Evolutionary conservation across 805 yeast species (phyloP).

Genomic region (Sugiyamaella americana): DNA sequence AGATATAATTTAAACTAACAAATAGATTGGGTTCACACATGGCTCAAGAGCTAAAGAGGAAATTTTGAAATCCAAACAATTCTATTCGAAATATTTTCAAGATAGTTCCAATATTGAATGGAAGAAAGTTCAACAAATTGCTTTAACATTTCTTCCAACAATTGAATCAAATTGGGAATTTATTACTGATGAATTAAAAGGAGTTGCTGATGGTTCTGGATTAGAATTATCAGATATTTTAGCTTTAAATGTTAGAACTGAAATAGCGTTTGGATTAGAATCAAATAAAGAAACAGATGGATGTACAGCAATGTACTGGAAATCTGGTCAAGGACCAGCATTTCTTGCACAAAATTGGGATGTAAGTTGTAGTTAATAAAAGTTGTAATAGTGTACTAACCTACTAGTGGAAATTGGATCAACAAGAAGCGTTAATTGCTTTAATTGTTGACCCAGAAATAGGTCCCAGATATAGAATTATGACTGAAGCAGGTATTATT

Average conservation of each 20-base stretch:
- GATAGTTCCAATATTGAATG: constrained; percentile 27
- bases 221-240: constrained; percentile 33
- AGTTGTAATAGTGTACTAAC: constrained; percentile 2
- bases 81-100: constrained; percentile 29
- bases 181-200: constrained; percentile 33
- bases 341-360: constrained; percentile 40
- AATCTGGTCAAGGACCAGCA: constrained; percentile 20
- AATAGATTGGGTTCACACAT: constrained; percentile 26
- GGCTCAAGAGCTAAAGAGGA: constrained; percentile 32
- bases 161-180: constrained; percentile 29
- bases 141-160: constrained; percentile 27
- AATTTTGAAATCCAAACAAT: constrained; percentile 28
- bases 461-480: constrained; percentile 27
- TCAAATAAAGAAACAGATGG: constrained; percentile 31
- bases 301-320: constrained; percentile 34
- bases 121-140: constrained; percentile 29
- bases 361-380: constrained; percentile 7
- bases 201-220: constrained; percentile 36
- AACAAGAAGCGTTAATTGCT: constrained; percentile 26
- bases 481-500: constrained; percentile 35
- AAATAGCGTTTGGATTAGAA: constrained; percentile 31
- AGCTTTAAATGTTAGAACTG: constrained; percentile 37
- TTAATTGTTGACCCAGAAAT: constrained; percentile 25
- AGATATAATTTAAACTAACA: background rate
- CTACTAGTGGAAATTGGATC: constrained; percentile 30